Evolutionary conservation across 768 basidiomycete species (phyloP), one percentile per base, ranked within the genome.

Genomic region (Russula lepida): DNA sequence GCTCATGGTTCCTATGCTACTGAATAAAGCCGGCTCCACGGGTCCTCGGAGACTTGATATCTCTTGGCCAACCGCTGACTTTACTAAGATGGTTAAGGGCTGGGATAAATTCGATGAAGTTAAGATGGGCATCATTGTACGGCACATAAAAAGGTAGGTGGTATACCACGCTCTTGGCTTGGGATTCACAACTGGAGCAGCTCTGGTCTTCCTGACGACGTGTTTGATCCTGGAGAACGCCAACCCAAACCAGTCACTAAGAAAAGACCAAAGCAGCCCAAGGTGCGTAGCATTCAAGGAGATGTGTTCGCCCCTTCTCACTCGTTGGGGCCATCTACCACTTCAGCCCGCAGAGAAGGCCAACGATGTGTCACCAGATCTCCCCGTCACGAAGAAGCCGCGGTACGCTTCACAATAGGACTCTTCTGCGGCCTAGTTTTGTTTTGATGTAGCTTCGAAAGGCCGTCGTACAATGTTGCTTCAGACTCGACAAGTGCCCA

Each of bases 41-140:
- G 93, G 88, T 28, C 85, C 89, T 55, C 81, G 95, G 65, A 86
- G 82, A 70, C 78, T 99, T 66, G 97, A 99, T 73, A 95, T 99
- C 60, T 95, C 95, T 51, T 98, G 94, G 75, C 97, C 97, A 4
- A 97, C 92, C 4, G 89, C 87, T 28, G 92, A 98, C 69, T 99
- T 98, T 72, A 89, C 86, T 12, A 93, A 95, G 71, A 81, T 92
- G 56, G 92, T 95, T 69, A 95, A 95, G 73, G 76, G 83, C 76
- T 98, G 97, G 94, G 95, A 98, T 70, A 88, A 89, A 70, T 98
- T 87, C 67, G 90, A 98, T 62, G 88, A 92, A 67, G 77, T 82
- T 15, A 84, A 83, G 57, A 99, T 99, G 97, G 93, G 94, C 23
- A 89, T 99, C 63, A 82, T 91, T 52, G 88, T 99, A 30, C 85